A percentile compares a stretch with the other conserved stretches of the same genome.
Conservation (phyloP, 1,284 basidiomycete genomes). For the Ustilago nuda region DNA sequence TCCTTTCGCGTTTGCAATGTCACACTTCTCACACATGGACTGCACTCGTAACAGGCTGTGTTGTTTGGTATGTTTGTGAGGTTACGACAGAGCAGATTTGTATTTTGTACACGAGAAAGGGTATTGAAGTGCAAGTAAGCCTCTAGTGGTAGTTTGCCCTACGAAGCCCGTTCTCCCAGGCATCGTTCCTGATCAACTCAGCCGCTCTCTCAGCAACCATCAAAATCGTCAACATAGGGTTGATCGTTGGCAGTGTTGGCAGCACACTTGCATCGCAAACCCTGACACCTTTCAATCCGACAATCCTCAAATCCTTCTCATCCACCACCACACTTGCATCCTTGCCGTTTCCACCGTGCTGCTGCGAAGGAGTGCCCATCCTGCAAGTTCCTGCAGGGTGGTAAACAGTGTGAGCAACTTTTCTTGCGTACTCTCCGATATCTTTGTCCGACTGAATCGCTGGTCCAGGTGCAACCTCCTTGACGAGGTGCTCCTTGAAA, state of each 20-base stretch:
- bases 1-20: background rate
- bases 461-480: conserved; percentile 71
- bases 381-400: conserved; percentile 69
- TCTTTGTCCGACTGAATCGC: conserved; percentile 65
- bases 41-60: background rate
- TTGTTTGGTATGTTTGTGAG: background rate
- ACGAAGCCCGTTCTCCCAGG: conserved; percentile 55
- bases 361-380: conserved; percentile 63
- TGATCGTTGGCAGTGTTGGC: conserved; percentile 67
- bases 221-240: conserved; percentile 60
- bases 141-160: conserved; percentile 27
- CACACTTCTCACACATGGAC: background rate
- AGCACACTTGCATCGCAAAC: conserved; percentile 68
- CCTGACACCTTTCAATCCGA: conserved; percentile 62
- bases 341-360: conserved; percentile 24
- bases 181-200: conserved; percentile 64
- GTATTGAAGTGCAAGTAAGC: background rate
- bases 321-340: conserved; percentile 66
- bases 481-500: conserved; percentile 69
- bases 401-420: conserved; percentile 69
- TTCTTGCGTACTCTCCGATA: conserved; percentile 65
- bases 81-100: background rate
- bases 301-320: conserved; percentile 61
- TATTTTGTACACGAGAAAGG: background rate
- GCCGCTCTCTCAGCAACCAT: conserved; percentile 68